Conservation (phyloP, 441 rosid genomes). For the Jatropha multifida region DNA sequence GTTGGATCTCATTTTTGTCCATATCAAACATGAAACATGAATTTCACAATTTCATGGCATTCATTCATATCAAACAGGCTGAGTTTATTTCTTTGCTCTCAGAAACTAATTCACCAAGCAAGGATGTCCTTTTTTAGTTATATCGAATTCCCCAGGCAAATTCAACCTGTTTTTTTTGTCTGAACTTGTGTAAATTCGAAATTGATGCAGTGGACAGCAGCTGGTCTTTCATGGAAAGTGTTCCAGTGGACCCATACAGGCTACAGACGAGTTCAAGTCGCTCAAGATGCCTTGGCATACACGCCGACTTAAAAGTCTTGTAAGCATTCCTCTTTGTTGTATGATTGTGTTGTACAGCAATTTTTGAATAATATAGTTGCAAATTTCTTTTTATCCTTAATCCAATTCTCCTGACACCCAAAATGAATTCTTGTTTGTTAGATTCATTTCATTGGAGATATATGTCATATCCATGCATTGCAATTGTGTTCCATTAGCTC, state of each 20-base stretch:
- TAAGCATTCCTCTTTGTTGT: constrained; percentile 25
- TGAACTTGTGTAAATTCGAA: not conserved
- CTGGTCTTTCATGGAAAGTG: constrained; percentile 7
- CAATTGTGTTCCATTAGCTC: not conserved
- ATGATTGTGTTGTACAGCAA: constrained; percentile 18
- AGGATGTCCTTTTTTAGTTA: not conserved
- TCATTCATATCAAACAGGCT: not conserved
- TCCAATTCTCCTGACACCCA: not conserved
- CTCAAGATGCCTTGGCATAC: constrained; percentile 6
- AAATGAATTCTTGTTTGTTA: not conserved
- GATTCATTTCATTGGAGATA: not conserved
- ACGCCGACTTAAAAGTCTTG: constrained; percentile 18
- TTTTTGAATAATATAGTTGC: not conserved
- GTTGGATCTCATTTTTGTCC: no score
- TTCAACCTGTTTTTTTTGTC: not conserved
- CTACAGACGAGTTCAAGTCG: not conserved
- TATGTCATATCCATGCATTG: not conserved
- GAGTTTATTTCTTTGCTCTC: not conserved
- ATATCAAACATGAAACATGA: no score
- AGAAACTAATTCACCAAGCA: not conserved
- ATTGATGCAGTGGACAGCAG: constrained; percentile 26
- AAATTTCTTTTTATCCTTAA: not conserved
- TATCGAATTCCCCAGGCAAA: not conserved
- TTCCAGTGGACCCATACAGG: not conserved
- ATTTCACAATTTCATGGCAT: no score